Percentiles rank a stretch among this genome's conserved stretches.
Evolutionary conservation across 2,329 filamentous ascomycete genomes (phyloP).

Genomic region (Teratosphaeria epicoccoides): DNA sequence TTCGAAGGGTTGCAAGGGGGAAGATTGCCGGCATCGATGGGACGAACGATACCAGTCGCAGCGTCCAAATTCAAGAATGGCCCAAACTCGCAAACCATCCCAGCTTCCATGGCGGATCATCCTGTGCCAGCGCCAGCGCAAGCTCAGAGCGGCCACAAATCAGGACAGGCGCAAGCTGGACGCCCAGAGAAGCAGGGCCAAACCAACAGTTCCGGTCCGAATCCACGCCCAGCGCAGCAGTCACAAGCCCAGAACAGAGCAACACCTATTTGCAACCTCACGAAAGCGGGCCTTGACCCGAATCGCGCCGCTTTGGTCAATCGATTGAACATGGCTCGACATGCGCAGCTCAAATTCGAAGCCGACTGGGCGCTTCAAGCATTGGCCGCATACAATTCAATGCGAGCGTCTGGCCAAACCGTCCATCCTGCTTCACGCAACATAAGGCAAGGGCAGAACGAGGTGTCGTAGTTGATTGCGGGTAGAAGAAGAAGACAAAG

Average conservation of each 20-base stretch:
- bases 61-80: not conserved
- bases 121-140: not conserved
- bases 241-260: not conserved
- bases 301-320: not conserved
- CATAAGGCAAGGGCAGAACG: not conserved
- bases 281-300: not conserved
- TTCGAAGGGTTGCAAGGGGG: not conserved
- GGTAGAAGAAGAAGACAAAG: not conserved
- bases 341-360: not conserved
- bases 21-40: not conserved
- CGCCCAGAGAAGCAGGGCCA: not conserved
- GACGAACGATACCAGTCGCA: not conserved
- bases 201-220: not conserved
- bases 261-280: not conserved
- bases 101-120: not conserved
- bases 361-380: not conserved
- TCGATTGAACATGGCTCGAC: not conserved
- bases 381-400: not conserved
- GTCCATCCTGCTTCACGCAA: not conserved
- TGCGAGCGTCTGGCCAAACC: not conserved
- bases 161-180: not conserved
- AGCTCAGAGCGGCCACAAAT: not conserved
- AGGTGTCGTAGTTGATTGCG: not conserved
- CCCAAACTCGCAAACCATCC: not conserved
- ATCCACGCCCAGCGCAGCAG: not conserved